phyloP scores from a whole-genome alignment of 75 land plant species.

The Chamaecyparis obtusa region DNA sequence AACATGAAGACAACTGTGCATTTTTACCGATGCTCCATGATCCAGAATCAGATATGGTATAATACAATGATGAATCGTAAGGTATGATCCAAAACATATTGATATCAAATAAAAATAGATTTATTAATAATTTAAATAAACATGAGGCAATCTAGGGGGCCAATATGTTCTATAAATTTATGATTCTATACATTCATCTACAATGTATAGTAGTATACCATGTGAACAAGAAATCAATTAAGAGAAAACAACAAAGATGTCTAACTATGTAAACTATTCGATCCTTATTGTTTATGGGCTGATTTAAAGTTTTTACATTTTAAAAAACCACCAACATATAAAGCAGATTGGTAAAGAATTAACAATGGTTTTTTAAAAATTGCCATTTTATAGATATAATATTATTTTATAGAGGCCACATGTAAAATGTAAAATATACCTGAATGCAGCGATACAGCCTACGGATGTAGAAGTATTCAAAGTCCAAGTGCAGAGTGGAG shows the following conservation, averaged over 20 bases:
- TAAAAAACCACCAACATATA: not conserved
- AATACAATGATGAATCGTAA: too few species aligned
- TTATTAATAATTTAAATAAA: too few species aligned
- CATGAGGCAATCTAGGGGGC: too few species aligned
- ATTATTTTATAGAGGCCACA: not conserved
- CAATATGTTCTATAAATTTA: not conserved
- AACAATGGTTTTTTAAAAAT: not conserved
- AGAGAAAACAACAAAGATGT: not conserved
- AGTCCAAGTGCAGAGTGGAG: slow-evolving; percentile 88
- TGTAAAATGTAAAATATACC: slow-evolving; percentile 36
- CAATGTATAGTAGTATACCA: not conserved
- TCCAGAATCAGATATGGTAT: too few species aligned
- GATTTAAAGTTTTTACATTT: not conserved
- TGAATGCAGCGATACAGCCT: slow-evolving; percentile 88
- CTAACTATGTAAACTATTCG: not conserved
- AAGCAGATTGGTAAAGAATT: not conserved
- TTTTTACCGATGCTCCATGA: too few species aligned
- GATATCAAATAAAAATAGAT: too few species aligned
- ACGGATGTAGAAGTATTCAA: slow-evolving; percentile 92
- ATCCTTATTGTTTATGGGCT: not conserved
- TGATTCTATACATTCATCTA: not conserved
- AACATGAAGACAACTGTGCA: too few species aligned
- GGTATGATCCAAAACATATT: too few species aligned
- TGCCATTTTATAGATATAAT: not conserved
- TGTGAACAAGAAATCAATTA: not conserved